Evolutionary conservation across 345 rosid genomes (phyloP), one percentile per base, ranked within the genome.

Genomic region (Populus ilicifolia): DNA sequence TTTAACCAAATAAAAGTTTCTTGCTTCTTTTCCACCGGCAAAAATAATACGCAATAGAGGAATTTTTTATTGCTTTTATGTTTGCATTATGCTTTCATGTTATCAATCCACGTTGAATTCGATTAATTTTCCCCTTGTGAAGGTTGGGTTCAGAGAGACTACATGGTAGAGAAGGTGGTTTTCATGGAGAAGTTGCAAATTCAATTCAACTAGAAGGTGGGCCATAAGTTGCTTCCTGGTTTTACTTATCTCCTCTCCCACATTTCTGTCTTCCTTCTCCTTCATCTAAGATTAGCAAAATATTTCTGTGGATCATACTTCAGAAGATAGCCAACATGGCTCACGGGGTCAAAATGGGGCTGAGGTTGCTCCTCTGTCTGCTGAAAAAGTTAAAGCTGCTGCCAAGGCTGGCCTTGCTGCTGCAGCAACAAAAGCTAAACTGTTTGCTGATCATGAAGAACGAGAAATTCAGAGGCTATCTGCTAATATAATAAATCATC

Each of bases 391-490:
- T 46, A 85, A 89, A 88, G 85, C 84, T 66, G 98, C 98, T 69
- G 94, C 96, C 21, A 85, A 86, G 88, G 94, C 85, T 56, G 98
- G 99, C 79, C 93, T 96, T 85, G 84, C 97, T 77, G 97, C 98
- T 78, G 97, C 99, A 64, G 98, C 99, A 70, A 93, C 90, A 36
- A 96, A 96, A 84, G 94, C 97, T 54, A 96, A 96, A 82, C 83
- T 93, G 80, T 96, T 96, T 89, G 98, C 99, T 0, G 99, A 96
- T 84, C 99, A 96, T 79, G 99, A 96, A 83, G 99, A 96, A 77
- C 91, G 99, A 3, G 99, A 96, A 86, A 96, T 96, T 80, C 99
- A 96, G 84, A 91, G 98, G 82, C 88, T 93, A 20, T 93, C 98
- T 76, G 99, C 99, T 35, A 96, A 91, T 81, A 93, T 96, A 30